Evolutionary conservation across 306 rosid genomes (phyloP), one percentile per base, ranked within the genome.

Genomic region (Vigna trinervia): DNA sequence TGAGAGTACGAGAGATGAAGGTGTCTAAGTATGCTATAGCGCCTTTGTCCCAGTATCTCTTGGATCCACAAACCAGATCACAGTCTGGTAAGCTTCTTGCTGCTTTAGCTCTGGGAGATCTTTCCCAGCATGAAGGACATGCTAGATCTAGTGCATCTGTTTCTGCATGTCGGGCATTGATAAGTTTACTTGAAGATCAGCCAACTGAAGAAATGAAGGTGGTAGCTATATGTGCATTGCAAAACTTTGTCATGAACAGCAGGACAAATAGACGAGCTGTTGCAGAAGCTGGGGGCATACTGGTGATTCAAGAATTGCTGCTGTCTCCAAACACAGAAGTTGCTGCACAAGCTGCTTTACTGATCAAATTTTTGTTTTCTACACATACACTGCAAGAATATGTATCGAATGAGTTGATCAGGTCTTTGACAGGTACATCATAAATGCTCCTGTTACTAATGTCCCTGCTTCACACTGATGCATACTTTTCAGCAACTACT

Each of bases 231-330:
- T 95, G 98, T 78, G 98, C 97, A 11, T 82, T 95, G 87, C 98
- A 95, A 81, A 95, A 92, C 87, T 95, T 95, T 73, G 97, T 92
- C 87, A 90, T 95, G 97, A 90, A 82, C 84, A 92, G 98, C 86
- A 87, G 96, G 90, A 92, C 98, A 10, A 95, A 95, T 77, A 84
- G 97, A 84, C 92, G 98, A 62, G 98, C 98, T 50, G 97, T 95
- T 51, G 98, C 98, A 12, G 98, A 95, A 85, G 97, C 98, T 20
- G 98, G 98, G 78, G 98, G 98, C 66, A 90, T 95, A 77, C 83
- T 95, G 89, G 92, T 95, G 76, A 82, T 95, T 88, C 98, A 95
- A 88, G 98, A 95, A 77, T 84, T 95, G 77, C 89, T 95, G 53
- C 84, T 89, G 72, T 95, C 95, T 79, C 88, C 84, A 12, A 87